These are phyloP conservation scores for Conticribra guillardii DNA, from an alignment of 108 stramenopile species.

Conservation along the genomic window DNA sequence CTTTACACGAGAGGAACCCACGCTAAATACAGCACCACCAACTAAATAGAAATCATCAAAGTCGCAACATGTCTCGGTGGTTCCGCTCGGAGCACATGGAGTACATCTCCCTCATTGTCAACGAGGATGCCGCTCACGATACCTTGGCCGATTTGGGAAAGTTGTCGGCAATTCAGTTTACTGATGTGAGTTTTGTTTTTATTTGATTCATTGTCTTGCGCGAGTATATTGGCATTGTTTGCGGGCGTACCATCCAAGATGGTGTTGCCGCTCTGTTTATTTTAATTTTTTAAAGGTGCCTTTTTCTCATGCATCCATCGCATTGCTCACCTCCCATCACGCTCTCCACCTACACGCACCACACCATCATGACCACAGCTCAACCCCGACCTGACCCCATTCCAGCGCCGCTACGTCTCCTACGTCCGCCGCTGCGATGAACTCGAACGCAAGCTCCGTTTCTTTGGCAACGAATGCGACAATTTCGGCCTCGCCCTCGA, in stretches of 20 bases:
- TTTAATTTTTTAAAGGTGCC: too few relatives aligned
- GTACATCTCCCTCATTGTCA: constrained; percentile 97
- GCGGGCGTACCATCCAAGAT: too few relatives aligned
- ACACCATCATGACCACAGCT: constrained; percentile 48
- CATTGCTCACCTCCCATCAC: neutral
- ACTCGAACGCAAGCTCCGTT: constrained; percentile 97
- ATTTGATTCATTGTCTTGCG: neutral
- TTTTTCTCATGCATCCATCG: neutral
- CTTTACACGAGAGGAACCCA: too few relatives aligned
- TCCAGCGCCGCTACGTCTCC: constrained; percentile 97
- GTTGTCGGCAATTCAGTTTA: constrained; percentile 94
- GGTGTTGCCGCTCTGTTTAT: too few relatives aligned
- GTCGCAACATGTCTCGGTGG: constrained; percentile 95
- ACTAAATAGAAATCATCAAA: too few relatives aligned
- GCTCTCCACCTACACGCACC: neutral
- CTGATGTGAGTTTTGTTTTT: constrained; percentile 90
- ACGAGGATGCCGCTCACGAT: constrained; percentile 96
- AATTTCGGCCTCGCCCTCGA: constrained; percentile 84
- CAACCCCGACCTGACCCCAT: constrained; percentile 97
- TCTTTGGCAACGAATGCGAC: constrained; percentile 86
- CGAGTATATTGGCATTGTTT: too few relatives aligned
- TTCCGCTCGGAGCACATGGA: constrained; percentile 99
- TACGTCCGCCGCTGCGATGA: constrained; percentile 98
- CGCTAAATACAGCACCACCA: too few relatives aligned
- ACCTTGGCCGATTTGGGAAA: constrained; percentile 92